These are phyloP conservation scores for Cochlearia excelsa DNA, from an alignment of 345 rosid species.

Conservation along the genomic window DNA sequence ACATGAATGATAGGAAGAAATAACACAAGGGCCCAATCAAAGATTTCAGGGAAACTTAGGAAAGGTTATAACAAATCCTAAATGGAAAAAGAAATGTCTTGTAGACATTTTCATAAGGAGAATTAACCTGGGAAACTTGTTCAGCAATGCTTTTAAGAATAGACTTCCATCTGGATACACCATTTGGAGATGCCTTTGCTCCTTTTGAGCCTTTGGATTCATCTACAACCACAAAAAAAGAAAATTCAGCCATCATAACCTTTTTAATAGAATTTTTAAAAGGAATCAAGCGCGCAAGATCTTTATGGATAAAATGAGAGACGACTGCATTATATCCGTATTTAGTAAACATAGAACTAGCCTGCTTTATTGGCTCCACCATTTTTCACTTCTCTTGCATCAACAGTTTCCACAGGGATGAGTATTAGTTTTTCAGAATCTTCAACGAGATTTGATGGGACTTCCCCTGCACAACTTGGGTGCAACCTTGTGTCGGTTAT, in stretches of 20 bases:
- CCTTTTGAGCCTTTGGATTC: conserved; percentile 30
- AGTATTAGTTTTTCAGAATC: conserved; percentile 55
- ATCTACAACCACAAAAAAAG: conserved; percentile 24
- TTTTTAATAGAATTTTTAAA: conserved; percentile 1
- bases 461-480: conserved; percentile 45
- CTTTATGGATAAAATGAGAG: conserved; percentile 30
- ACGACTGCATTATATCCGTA: conserved; percentile 43
- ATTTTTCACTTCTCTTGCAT: conserved; percentile 41
- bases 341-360: conserved; percentile 35
- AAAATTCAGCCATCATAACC: conserved; percentile 1
- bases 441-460: conserved; percentile 57
- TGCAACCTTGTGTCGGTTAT: conserved; percentile 44
- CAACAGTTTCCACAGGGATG: conserved; percentile 47
- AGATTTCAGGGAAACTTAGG: not conserved
- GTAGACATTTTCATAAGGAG: not conserved
- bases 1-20: conserved; percentile 6
- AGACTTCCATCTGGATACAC: conserved; percentile 41
- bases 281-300: conserved; percentile 1
- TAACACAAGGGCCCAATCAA: conserved; percentile 8
- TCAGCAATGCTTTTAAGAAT: conserved; percentile 34
- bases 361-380: conserved; percentile 53
- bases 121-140: conserved; percentile 38
- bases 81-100: not conserved
- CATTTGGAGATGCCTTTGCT: conserved; percentile 31
- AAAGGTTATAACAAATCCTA: conserved; percentile 5